Conservation (phyloP, 495 filamentous ascomycete genomes). For the Neurospora sp. region DNA sequence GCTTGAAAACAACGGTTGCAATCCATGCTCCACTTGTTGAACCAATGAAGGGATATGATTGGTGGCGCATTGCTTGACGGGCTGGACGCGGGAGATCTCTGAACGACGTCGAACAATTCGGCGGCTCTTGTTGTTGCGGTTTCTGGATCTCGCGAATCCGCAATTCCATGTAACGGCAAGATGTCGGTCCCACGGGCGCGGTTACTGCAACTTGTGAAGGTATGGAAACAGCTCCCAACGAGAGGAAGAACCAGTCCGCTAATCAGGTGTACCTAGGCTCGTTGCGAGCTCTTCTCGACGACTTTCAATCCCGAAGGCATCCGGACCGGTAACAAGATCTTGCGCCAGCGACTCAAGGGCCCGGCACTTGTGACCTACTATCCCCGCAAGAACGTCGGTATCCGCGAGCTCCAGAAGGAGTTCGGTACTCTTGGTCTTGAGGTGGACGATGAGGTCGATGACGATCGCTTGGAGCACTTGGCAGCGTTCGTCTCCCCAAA, state of each 20-base stretch:
- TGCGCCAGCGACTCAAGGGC: conserved; percentile 75
- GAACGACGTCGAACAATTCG: conserved; percentile 5
- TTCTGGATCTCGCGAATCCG: conserved; percentile 1
- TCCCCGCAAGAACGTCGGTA: conserved; percentile 59
- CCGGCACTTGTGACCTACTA: conserved; percentile 77
- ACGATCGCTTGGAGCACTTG: conserved; percentile 69
- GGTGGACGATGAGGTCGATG: conserved; percentile 62
- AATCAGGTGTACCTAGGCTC: conserved; percentile 44
- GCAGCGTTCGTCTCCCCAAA: conserved; percentile 32
- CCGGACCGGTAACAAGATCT: conserved; percentile 77
- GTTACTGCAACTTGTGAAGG: conserved; percentile 71
- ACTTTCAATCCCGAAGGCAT: conserved; percentile 78
- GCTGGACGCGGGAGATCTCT: conserved; percentile 7
- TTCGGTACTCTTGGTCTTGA: conserved; percentile 47
- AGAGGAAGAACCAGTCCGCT: not conserved
- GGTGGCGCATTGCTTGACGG: not conserved
- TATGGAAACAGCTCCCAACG: conserved; percentile 19
- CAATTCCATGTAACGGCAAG: conserved; percentile 22
- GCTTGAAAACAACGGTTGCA: conserved; percentile 1
- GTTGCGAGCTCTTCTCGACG: conserved; percentile 82
- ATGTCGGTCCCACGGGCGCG: conserved; percentile 69
- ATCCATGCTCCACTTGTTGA: not conserved
- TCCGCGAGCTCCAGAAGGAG: conserved; percentile 55
- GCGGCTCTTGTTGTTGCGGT: not conserved
- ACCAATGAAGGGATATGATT: not conserved